These are phyloP conservation scores for Penicillium waksmanii DNA, from an alignment of 495 filamentous ascomycete species.

Conservation along the genomic window DNA sequence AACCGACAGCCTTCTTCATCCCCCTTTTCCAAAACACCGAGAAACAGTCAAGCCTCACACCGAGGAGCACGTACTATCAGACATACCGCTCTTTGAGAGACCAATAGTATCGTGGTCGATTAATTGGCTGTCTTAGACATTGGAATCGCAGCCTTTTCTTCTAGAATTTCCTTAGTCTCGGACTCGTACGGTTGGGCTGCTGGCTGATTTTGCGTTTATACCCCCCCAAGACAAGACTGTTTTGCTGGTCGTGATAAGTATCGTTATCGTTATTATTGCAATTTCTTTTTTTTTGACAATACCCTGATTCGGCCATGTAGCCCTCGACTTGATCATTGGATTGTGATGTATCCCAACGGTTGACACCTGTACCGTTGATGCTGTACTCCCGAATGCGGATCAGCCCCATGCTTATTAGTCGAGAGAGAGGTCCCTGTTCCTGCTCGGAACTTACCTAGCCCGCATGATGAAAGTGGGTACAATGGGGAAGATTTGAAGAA, in stretches of 20 bases:
- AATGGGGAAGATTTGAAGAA: conserved; percentile 23
- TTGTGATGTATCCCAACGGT: conserved; percentile 9
- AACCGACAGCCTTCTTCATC: conserved; percentile 9
- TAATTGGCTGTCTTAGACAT: conserved; percentile 32
- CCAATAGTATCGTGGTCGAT: conserved; percentile 5
- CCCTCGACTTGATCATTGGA: conserved; percentile 10
- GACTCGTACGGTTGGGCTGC: conserved; percentile 19
- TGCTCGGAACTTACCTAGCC: conserved; percentile 10
- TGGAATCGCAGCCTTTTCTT: conserved; percentile 18
- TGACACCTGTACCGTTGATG: conserved; percentile 18
- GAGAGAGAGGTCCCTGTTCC: conserved; percentile 9
- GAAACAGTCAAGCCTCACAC: conserved; percentile 10
- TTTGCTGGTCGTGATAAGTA: conserved; percentile 1
- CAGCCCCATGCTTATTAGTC: neutral
- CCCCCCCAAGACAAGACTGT: neutral
- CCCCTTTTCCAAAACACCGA: conserved; percentile 26
- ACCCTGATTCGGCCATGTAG: neutral
- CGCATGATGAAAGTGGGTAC: conserved; percentile 20
- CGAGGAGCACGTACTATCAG: conserved; percentile 16
- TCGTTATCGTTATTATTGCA: neutral
- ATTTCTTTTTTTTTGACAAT: conserved; percentile 3
- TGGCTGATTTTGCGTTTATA: conserved; percentile 5
- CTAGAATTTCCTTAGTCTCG: conserved; percentile 16
- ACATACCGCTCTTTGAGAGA: conserved; percentile 30
- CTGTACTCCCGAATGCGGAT: conserved; percentile 10